Evolutionary conservation across 768 basidiomycete species (phyloP), one percentile per base, ranked within the genome.

Genomic region (Pisolithus sp.): DNA sequence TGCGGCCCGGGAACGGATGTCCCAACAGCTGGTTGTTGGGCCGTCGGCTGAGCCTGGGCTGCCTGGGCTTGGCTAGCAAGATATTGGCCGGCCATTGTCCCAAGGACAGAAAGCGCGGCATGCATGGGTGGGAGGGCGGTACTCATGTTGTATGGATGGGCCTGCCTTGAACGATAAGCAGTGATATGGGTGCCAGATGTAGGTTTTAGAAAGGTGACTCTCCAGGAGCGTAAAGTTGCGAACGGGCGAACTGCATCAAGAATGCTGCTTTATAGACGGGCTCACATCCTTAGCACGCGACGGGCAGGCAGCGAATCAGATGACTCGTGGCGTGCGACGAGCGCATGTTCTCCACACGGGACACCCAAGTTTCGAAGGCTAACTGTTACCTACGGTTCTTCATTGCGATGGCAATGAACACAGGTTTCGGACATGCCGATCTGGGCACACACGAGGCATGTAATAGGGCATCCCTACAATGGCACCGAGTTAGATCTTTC

Each of bases 1-100:
- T 62, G 65, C 45, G 44, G 55, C 30, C 12, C 34, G 2, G 59
- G 40, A 31, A 53, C 23, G 7, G 52, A 31, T 26, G 48, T 28
- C 20, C 49, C 59, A 31, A 34, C 46, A 2, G 45, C 50, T 39
- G 66, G 64, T 46, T 60, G 69, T 23, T 53, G 42, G 53, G 62
- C 57, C 1, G 54, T 54, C 37, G 64, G 54, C 42, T 66, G 64
- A 31, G 59, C 47, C 37, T 59, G 65, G 15, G 59, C 46, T 21
- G 59, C 57, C 54, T 68, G 67, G 47, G 57, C 50, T 50, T 66
- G 65, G 13, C 67, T 56, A 17, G 68, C 68, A 24, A 68, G 55
- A 50, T 68, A 70, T 57, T 68, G 68, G 41, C 68, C 67, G 21
- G 68, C 68, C 59, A 68, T 62, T 0, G 67, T 68, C 17, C 67